Evolutionary conservation across 768 basidiomycete genomes (phyloP), one percentile per base, ranked within the genome.

Genomic region (Leccinum barrowsii): DNA sequence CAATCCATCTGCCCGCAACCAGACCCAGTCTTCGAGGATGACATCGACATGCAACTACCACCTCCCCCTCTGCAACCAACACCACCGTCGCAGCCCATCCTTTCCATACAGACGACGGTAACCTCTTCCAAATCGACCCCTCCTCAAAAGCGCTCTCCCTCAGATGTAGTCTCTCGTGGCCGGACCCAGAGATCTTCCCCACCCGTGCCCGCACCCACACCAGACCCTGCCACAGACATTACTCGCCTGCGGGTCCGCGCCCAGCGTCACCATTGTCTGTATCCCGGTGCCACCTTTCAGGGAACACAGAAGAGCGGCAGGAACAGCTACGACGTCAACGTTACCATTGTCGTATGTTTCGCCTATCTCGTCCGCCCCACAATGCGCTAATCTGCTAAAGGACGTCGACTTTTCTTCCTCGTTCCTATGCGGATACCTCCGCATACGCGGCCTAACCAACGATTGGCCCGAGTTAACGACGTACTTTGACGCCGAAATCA

Each of bases 381-480:
- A 35, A 3, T 28, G 50, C 30, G 47, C 61, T 65, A 52, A 63
- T 49, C 30, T 11, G 15, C 57, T 22, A 22, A 68, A 94, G 93
- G 92, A 96, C 63, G 92, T 97, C 66, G 90, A 96, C 72, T 89
- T 97, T 65, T 74, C 85, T 3, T 84, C 87, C 13, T 94, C 94
- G 0, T 89, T 85, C 60, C 79, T 98, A 15, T 93, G 89, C 65
- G 96, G 96, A 21, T 96, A 95, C 71, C 86, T 98, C 42, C 86
- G 90, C 59, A 98, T 98, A 70, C 87, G 89, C 17, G 92, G 93
- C 28, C 77, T 98, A 52, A 98, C 95, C 42, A 86, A 95, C 64
- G 90, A 96, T 67, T 94, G 92, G 84, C 95, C 95, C 15, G 91
- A 95, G 72, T 82, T 98, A 44, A 97, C 94, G 5, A 98, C 95